Conservation (phyloP, 768 basidiomycete species). For the Hypholoma fasciculare region DNA sequence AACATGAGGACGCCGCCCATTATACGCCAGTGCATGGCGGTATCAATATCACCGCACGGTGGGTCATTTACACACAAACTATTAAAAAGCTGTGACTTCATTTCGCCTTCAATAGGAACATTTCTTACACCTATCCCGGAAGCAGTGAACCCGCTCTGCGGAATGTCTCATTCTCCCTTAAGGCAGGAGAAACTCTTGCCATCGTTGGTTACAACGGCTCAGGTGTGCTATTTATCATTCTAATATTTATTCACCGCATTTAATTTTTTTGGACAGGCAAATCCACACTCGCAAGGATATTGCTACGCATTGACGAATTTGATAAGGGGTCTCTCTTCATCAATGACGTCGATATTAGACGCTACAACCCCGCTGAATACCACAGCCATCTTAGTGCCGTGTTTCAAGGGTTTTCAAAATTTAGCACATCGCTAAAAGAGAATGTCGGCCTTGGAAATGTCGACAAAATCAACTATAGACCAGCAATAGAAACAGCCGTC, state of each 20-base stretch:
- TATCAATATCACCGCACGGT: constrained; percentile 73
- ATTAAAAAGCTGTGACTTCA: not conserved
- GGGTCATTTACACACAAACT: constrained; percentile 17
- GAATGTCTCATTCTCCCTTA: constrained; percentile 68
- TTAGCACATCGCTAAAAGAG: constrained; percentile 73
- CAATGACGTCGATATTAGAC: constrained; percentile 70
- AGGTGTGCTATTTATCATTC: constrained; percentile 41
- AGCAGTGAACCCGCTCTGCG: constrained; percentile 63
- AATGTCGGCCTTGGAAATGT: constrained; percentile 87
- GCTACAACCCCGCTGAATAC: constrained; percentile 65
- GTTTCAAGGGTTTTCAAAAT: constrained; percentile 85
- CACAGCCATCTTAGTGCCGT: constrained; percentile 78
- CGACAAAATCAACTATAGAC: constrained; percentile 54
- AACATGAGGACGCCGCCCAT: constrained; percentile 45
- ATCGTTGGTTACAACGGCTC: constrained; percentile 87
- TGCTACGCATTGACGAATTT: constrained; percentile 79
- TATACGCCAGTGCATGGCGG: constrained; percentile 56
- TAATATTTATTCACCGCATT: constrained; percentile 4
- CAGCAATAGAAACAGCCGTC: constrained; percentile 64
- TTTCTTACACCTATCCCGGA: constrained; percentile 81
- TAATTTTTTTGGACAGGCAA: constrained; percentile 54
- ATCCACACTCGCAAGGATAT: constrained; percentile 81
- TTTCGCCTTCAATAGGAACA: constrained; percentile 25
- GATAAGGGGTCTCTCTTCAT: constrained; percentile 66
- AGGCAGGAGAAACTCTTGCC: constrained; percentile 78